Evolutionary conservation across 139 green algal species (phyloP).

Genomic region (Yamagishiella unicocca): DNA sequence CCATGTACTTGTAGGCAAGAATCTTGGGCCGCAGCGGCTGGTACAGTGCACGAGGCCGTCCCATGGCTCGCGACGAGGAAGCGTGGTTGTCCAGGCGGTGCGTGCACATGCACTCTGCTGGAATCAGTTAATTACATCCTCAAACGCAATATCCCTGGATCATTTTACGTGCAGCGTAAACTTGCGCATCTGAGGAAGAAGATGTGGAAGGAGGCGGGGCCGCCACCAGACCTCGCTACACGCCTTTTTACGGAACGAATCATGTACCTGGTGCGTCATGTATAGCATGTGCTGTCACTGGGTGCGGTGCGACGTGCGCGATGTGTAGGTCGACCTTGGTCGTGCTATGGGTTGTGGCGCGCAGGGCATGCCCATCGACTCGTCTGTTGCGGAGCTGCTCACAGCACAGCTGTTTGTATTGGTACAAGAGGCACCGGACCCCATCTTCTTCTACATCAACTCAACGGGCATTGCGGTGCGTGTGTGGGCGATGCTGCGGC

Average conservation of each 20-base stretch:
- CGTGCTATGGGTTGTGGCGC: neutral
- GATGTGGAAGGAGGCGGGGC: constrained; percentile 72
- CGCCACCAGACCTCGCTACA: constrained; percentile 96
- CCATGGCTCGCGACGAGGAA: constrained; percentile 21
- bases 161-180: constrained; percentile 55
- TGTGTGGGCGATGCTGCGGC: no score
- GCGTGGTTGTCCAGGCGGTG: constrained; percentile 45
- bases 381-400: constrained; percentile 69
- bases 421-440: constrained; percentile 78
- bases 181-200: constrained; percentile 67
- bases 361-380: constrained; percentile 76
- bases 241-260: constrained; percentile 99
- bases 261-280: constrained; percentile 92
- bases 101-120: neutral
- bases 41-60: neutral
- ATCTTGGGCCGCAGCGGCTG: neutral
- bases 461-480: constrained; percentile 92
- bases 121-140: neutral
- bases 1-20: neutral
- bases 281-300: neutral
- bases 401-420: constrained; percentile 74
- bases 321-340: neutral
- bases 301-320: neutral
- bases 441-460: constrained; percentile 99
- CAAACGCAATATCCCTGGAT: neutral